Evolutionary conservation across 208 protist genomes (phyloP).

Genomic region (Leishmania guyanensis): DNA sequence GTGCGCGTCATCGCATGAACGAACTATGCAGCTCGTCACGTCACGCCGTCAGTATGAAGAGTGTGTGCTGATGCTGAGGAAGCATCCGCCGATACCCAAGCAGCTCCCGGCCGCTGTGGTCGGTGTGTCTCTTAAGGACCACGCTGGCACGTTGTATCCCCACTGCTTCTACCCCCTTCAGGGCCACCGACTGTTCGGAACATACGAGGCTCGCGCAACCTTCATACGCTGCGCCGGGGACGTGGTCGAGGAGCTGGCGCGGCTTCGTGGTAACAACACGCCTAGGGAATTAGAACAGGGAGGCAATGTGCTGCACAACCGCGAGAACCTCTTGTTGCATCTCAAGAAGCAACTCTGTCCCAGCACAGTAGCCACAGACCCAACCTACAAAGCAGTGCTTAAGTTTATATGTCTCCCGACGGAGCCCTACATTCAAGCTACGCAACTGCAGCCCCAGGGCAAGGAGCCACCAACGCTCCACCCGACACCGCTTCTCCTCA

Average conservation of each 20-base stretch:
- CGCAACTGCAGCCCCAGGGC: neutral
- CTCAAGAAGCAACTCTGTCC: neutral
- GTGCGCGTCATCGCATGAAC: neutral
- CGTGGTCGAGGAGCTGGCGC: slow-evolving; percentile 8
- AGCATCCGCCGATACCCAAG: neutral
- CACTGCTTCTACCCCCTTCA: slow-evolving; percentile 27
- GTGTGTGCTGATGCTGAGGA: neutral
- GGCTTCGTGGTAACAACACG: neutral
- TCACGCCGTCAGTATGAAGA: slow-evolving; percentile 1
- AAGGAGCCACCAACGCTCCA: neutral
- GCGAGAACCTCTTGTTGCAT: slow-evolving; percentile 1
- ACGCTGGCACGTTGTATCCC: neutral
- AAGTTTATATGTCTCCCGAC: neutral
- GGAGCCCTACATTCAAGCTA: slow-evolving; percentile 5
- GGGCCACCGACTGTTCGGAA: slow-evolving; percentile 15
- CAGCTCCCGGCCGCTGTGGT: neutral
- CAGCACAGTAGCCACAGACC: neutral
- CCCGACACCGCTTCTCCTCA: neutral
- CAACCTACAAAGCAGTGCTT: slow-evolving; percentile 5
- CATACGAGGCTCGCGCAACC: slow-evolving; percentile 24
- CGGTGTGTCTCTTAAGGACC: slow-evolving; percentile 1
- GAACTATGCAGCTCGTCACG: slow-evolving; percentile 7
- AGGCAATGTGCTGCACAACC: neutral
- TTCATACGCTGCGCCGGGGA: slow-evolving; percentile 17
- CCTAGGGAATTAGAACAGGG: neutral